These are phyloP conservation scores for Lophiotrema nucula DNA, from an alignment of 495 filamentous ascomycete species.

Conservation along the genomic window DNA sequence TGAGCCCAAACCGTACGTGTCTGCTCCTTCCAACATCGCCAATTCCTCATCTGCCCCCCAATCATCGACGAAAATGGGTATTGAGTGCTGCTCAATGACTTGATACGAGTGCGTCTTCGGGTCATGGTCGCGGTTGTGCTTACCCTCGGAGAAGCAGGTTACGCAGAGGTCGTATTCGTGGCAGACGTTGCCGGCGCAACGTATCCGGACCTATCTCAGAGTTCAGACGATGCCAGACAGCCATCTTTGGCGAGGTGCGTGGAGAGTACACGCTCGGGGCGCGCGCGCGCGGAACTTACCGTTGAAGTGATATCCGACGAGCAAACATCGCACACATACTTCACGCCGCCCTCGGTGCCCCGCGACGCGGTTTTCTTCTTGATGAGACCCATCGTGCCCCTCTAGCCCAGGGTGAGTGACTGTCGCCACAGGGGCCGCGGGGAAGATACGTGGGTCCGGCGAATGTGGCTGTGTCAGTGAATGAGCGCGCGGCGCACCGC, in stretches of 20 bases:
- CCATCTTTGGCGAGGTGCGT: neutral
- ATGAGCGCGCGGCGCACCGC: constrained; percentile 1
- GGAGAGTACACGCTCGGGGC: neutral
- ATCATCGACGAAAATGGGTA: constrained; percentile 89
- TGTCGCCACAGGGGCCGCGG: neutral
- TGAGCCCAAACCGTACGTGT: constrained; percentile 93
- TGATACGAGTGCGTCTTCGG: constrained; percentile 80
- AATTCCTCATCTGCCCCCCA: constrained; percentile 98
- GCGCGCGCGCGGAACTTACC: constrained; percentile 51
- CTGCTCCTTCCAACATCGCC: constrained; percentile 88
- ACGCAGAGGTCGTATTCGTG: constrained; percentile 97
- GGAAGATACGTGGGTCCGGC: neutral
- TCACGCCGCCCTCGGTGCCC: constrained; percentile 87
- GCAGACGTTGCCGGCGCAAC: constrained; percentile 79
- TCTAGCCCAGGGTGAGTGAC: neutral
- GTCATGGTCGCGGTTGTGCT: constrained; percentile 74
- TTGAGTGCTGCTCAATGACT: constrained; percentile 97
- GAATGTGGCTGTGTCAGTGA: constrained; percentile 20
- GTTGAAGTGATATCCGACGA: constrained; percentile 93
- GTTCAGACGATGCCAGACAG: constrained; percentile 20
- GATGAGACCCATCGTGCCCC: constrained; percentile 78
- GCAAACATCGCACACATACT: constrained; percentile 95
- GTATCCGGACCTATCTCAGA: constrained; percentile 74
- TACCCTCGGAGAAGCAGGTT: constrained; percentile 82
- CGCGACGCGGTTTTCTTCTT: constrained; percentile 89